Percentiles rank a stretch among this genome's conserved stretches.
Conservation (phyloP, 768 basidiomycete species). For the Butyriboletus loyo region DNA sequence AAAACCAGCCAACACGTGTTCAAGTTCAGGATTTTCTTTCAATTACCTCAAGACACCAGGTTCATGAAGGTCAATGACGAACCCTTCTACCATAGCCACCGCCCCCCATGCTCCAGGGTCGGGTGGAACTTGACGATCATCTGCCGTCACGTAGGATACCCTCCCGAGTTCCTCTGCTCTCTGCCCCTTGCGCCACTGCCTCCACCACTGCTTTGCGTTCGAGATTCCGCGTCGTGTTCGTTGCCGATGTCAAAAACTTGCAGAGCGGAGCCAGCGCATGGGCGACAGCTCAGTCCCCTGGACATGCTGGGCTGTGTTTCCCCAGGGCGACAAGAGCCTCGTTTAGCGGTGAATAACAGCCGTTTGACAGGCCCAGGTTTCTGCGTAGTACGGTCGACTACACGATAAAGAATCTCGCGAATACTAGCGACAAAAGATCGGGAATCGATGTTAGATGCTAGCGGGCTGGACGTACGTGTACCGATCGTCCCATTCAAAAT, state of each 20-base stretch:
- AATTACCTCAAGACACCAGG: neutral
- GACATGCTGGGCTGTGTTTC: conserved; percentile 48
- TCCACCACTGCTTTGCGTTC: conserved; percentile 18
- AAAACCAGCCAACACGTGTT: no score
- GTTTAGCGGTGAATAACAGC: conserved; percentile 14
- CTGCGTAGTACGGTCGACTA: conserved; percentile 25
- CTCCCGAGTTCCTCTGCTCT: conserved; percentile 45
- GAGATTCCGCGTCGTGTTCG: neutral
- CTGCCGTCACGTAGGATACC: conserved; percentile 52
- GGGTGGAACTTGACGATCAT: conserved; percentile 35
- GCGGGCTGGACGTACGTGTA: conserved; percentile 38
- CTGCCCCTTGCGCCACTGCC: conserved; percentile 41
- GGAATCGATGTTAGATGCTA: neutral
- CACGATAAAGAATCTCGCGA: conserved; percentile 43
- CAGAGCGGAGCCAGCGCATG: conserved; percentile 53
- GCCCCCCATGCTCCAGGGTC: conserved; percentile 62
- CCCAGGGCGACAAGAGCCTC: conserved; percentile 31
- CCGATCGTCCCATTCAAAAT: conserved; percentile 54
- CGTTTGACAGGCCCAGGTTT: neutral
- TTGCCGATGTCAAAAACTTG: conserved; percentile 9
- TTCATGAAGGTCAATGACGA: conserved; percentile 30
- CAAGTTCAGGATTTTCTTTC: neutral
- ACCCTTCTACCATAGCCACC: conserved; percentile 39
- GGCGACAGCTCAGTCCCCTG: conserved; percentile 52
- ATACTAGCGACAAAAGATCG: conserved; percentile 28